Evolutionary conservation across 768 basidiomycete genomes (phyloP), one percentile per base, ranked within the genome.

Genomic region (Mycena vitilis): DNA sequence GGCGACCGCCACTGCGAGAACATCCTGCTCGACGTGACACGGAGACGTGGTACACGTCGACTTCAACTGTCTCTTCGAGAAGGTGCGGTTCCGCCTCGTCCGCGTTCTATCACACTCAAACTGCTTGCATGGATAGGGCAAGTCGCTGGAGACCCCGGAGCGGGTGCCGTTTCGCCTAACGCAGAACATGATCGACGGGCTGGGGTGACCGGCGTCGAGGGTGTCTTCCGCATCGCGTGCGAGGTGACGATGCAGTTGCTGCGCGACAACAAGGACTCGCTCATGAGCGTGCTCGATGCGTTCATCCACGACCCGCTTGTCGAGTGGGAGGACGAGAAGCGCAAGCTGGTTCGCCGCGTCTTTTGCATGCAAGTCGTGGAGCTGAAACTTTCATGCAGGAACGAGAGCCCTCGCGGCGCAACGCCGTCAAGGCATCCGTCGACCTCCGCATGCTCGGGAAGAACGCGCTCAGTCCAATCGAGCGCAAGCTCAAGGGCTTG

Each of bases 1-100:
- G 98, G 98, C 15, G 98, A 99, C 78, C 87, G 98, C 47, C 98
- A 99, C 76, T 90, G 92, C 73, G 97, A 99, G 80, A 99, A 99
- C 76, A 98, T 99, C 56, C 84, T 99, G 16, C 87, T 99, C 52
- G 98, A 99, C 74, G 85, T 81, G 6, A 90, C 71, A 92, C 90
- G 0, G 98, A 2, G 96, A 97, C 74, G 87, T 93, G 10, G 91
- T 99, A 1, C 98, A 99, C 73, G 96, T 99, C 64, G 98, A 99
- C 78, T 96, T 99, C 74, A 98, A 98, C 76, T 98, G 96, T 81
- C 84, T 99, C 18, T 99, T 99, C 72, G 98, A 99, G 72, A 97
- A 95, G 88, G 95, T 93, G 61, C 47, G 80, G 66, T 55, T 40
- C 54, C 13, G n/a, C n/a, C 25, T 63, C 44, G 34, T 25, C 36